Evolutionary conservation across 2,329 filamentous ascomycete genomes (phyloP).

Genomic region (Parastagonospora avenae): DNA sequence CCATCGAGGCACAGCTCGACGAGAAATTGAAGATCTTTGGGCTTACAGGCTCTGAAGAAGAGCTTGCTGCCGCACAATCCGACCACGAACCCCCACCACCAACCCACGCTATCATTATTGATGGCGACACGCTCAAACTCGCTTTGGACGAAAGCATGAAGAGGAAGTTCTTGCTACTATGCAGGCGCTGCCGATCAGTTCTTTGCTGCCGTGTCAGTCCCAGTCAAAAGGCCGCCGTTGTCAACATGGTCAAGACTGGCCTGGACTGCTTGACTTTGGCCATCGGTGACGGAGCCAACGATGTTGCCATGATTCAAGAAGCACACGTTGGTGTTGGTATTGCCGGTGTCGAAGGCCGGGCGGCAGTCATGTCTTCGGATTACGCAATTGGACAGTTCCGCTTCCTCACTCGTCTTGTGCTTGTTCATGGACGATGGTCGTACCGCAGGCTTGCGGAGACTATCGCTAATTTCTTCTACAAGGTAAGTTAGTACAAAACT

Average conservation of each 20-base stretch:
- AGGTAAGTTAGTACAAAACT: constrained; percentile 56
- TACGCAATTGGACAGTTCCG: constrained; percentile 89
- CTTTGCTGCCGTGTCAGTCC: constrained; percentile 97
- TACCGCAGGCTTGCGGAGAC: constrained; percentile 91
- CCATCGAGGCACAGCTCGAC: constrained; percentile 74
- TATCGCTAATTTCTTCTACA: constrained; percentile 99
- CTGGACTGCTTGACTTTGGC: constrained; percentile 94
- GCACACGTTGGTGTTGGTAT: constrained; percentile 89
- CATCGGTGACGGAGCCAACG: constrained; percentile 88
- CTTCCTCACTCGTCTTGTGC: constrained; percentile 77
- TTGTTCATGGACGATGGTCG: constrained; percentile 88
- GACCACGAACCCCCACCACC: constrained; percentile 85
- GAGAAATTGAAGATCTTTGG: constrained; percentile 73
- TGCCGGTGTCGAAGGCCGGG: constrained; percentile 83
- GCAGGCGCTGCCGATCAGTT: constrained; percentile 96
- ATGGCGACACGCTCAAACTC: constrained; percentile 89
- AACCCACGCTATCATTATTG: constrained; percentile 92
- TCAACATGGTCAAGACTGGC: constrained; percentile 91
- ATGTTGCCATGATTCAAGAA: constrained; percentile 92
- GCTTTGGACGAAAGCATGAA: constrained; percentile 81
- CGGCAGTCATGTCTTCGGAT: constrained; percentile 83
- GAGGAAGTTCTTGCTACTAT: constrained; percentile 92
- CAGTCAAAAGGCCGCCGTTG: constrained; percentile 95
- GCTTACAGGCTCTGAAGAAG: constrained; percentile 82
- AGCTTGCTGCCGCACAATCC: constrained; percentile 76